Evolutionary conservation across 2,329 filamentous ascomycete species (phyloP).

Genomic region (Periconia sp.): DNA sequence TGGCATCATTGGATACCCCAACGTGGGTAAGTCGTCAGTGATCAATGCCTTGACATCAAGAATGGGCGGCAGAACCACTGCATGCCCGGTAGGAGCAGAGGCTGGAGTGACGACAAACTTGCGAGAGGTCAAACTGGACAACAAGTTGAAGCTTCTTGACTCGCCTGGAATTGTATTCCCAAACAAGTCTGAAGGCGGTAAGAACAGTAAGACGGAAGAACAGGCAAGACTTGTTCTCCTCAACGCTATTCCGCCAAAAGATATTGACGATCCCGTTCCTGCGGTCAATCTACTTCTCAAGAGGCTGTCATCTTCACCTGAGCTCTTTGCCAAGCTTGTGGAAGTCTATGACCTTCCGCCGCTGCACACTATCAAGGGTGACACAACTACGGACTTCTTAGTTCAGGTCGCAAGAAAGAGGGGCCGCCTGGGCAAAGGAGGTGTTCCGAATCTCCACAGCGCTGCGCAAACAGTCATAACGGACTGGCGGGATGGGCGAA

Average conservation of each 20-base stretch:
- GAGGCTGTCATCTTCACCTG: constrained; percentile 74
- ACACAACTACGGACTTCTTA: constrained; percentile 87
- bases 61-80: constrained; percentile 70
- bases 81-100: constrained; percentile 88
- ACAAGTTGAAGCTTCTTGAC: constrained; percentile 90
- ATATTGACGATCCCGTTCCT: constrained; percentile 90
- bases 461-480: constrained; percentile 92
- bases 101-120: constrained; percentile 90
- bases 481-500: constrained; percentile 95
- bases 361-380: constrained; percentile 71
- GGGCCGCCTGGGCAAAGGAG: constrained; percentile 84
- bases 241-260: constrained; percentile 90
- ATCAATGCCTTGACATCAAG: constrained; percentile 90
- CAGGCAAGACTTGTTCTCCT: constrained; percentile 82
- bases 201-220: constrained; percentile 68
- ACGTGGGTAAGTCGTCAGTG: constrained; percentile 94
- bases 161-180: constrained; percentile 96
- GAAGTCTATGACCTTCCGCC: constrained; percentile 84
- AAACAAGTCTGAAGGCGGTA: constrained; percentile 57
- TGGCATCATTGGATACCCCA: constrained; percentile 93
- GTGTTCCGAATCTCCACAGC: constrained; percentile 84
- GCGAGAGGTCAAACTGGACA: constrained; percentile 91
- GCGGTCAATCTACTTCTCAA: constrained; percentile 85
- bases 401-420: constrained; percentile 94
- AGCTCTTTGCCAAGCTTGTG: constrained; percentile 79